Base-by-base conservation (phyloP, 768 basidiomycete species). In the Rubroboletus pulcherrimus region DNA sequence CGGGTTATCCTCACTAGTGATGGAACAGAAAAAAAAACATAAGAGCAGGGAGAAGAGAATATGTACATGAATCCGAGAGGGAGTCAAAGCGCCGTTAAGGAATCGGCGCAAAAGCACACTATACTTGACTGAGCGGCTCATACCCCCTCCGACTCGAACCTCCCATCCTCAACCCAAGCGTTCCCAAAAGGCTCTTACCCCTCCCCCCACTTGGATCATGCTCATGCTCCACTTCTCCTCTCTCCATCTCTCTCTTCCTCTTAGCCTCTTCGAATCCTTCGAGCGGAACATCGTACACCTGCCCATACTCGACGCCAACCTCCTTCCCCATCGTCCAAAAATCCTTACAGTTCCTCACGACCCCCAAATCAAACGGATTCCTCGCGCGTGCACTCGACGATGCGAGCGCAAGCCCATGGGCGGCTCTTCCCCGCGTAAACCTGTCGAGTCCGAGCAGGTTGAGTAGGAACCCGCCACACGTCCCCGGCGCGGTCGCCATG, bases 361-460 rank as follows among this genome's bases (percentile, higher is more conserved):
- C 44, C 2, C 95, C 95, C 21, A 90, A 63, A 72, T 97, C 93
- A 70, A 98, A 99, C 39, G 96, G 97, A 73, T 98, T 98, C 50
- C 82, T 79, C 37, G 89, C 87, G 53, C 81, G 85, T 7, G 83
- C 77, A 21, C 60, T 31, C 29, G 68, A 66, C 30, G 69, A 70
- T 1, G 91, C 87, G 26, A 85, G 78, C 46, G 86, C 82, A 53
- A 98, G 85, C 24, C 95, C 94, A 62, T 91, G 85, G 8, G 89
- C 88, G 0, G 93, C 94, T 60, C 86, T 87, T 24, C 93, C 93
- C 51, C 87, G 87, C 38, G 95, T 97, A 74, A 98, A 98, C 49
- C 93, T 77, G 73, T 99, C 97, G 46, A 99, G 80, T 0, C 97
- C 97, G 33, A 97, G 83, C 5, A 98, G 77, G 71, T 90, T 88